These are phyloP conservation scores for Lentinula sp. DNA, from an alignment of 768 basidiomycete genomes.

Conservation along the genomic window DNA sequence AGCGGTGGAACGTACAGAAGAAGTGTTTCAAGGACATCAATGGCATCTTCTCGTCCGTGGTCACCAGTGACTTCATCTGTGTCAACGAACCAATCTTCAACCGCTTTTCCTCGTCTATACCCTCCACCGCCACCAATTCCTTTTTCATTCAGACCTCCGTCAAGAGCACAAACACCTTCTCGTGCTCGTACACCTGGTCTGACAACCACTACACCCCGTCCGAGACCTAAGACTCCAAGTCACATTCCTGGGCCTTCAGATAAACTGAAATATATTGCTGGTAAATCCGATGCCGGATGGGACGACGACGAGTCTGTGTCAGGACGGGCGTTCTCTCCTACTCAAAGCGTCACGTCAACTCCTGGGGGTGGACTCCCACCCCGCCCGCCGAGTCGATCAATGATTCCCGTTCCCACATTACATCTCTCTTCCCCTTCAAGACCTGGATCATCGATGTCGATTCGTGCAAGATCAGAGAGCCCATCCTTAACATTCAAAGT, in stretches of 20 bases:
- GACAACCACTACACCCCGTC: constrained; percentile 47
- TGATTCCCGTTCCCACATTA: constrained; percentile 74
- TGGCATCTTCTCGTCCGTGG: constrained; percentile 77
- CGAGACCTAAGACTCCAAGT: constrained; percentile 74
- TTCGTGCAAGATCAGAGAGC: constrained; percentile 49
- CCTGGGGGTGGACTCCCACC: constrained; percentile 45
- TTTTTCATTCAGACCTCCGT: constrained; percentile 35
- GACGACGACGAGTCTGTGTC: constrained; percentile 37
- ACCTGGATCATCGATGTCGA: constrained; percentile 67
- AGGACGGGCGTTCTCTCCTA: constrained; percentile 59
- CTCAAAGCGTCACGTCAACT: constrained; percentile 39
- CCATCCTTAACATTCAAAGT: constrained; percentile 40
- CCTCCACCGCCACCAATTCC: constrained; percentile 27
- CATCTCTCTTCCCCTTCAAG: constrained; percentile 66
- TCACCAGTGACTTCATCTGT: constrained; percentile 68
- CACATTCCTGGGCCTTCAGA: constrained; percentile 64
- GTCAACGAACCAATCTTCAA: constrained; percentile 58
- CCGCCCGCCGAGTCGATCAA: constrained; percentile 77
- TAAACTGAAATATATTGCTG: constrained; percentile 42
- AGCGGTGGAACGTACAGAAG: constrained; percentile 44
- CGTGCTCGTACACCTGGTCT: constrained; percentile 37
- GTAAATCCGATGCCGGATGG: constrained; percentile 37
- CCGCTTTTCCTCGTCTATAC: constrained; percentile 10
- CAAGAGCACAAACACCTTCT: constrained; percentile 30
- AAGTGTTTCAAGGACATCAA: constrained; percentile 67